These are phyloP conservation scores for Lactuca sativa DNA, from an alignment of 129 eudicot species.

Conservation along the genomic window DNA sequence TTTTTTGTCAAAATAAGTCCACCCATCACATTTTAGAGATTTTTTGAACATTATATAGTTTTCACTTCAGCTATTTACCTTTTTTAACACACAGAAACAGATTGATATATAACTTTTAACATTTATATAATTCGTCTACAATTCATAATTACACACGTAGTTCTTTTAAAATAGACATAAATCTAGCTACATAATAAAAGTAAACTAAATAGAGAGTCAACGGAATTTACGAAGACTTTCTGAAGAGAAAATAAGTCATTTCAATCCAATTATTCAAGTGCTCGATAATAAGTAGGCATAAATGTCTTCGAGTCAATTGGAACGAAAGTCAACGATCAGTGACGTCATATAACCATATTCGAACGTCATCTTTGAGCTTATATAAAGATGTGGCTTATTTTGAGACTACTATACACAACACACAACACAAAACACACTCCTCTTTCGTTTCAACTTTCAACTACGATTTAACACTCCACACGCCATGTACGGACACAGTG, in stretches of 20 bases:
- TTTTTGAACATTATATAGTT: too few species aligned
- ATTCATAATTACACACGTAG: neutral
- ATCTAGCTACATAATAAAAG: neutral
- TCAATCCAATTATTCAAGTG: conserved; percentile 17
- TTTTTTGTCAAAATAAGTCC: too few species aligned
- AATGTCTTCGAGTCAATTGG: conserved; percentile 23
- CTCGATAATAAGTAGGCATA: conserved; percentile 21
- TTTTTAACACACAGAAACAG: neutral
- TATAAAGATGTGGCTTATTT: conserved; percentile 25
- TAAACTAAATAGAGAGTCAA: conserved; percentile 12
- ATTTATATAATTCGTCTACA: neutral
- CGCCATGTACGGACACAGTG: conserved; percentile 37
- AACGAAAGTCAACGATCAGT: conserved; percentile 27
- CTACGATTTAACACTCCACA: conserved; percentile 16
- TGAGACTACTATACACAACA: conserved; percentile 25
- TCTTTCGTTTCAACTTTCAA: conserved; percentile 1
- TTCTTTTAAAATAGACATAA: too few species aligned
- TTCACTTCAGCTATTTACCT: neutral
- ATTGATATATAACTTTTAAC: neutral
- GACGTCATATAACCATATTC: conserved; percentile 13
- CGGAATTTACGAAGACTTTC: conserved; percentile 23
- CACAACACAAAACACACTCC: conserved; percentile 19
- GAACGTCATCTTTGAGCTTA: conserved; percentile 28
- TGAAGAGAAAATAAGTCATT: conserved; percentile 22
- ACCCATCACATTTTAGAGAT: neutral